Conservation (phyloP, 176 grass and related monocot genomes). For the Avena sativa region DNA sequence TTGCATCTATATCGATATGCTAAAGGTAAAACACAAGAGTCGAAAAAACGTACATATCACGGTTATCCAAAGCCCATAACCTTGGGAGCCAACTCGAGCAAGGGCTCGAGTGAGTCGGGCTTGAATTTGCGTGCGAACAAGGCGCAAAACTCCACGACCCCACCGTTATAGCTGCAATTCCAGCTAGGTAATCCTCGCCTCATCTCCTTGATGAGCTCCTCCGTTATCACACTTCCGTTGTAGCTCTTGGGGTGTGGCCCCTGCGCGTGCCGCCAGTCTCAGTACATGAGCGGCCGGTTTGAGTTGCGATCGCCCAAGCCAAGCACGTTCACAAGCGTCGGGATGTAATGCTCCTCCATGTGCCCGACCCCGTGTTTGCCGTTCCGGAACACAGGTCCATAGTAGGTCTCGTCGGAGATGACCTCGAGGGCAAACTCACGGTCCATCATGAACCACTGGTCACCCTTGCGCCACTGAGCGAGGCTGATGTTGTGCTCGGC, state of each 20-base stretch:
- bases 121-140: slow-evolving; percentile 86
- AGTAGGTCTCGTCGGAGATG: slow-evolving; percentile 60
- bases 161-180: slow-evolving; percentile 65
- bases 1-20: too few species aligned
- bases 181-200: slow-evolving; percentile 18
- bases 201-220: slow-evolving; percentile 54
- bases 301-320: slow-evolving; percentile 47
- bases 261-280: slow-evolving; percentile 45
- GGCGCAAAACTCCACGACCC: slow-evolving; percentile 39
- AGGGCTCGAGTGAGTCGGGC: slow-evolving; percentile 45
- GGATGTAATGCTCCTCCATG: slow-evolving; percentile 90
- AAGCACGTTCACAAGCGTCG: slow-evolving; percentile 55
- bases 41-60: not conserved
- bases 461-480: slow-evolving; percentile 72
- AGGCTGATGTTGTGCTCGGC: slow-evolving; percentile 47
- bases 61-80: slow-evolving; percentile 57
- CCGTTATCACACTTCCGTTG: slow-evolving; percentile 28
- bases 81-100: slow-evolving; percentile 62
- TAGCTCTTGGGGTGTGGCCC: slow-evolving; percentile 53
- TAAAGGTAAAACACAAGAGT: not conserved
- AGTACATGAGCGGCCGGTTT: slow-evolving; percentile 66
- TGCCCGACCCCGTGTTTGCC: slow-evolving; percentile 34
- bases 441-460: slow-evolving; percentile 83
- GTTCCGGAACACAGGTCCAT: slow-evolving; percentile 58
- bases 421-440: slow-evolving; percentile 48